phyloP scores from a whole-genome alignment of 2,329 filamentous ascomycete species.

The Ampelomyces quisqualis region DNA sequence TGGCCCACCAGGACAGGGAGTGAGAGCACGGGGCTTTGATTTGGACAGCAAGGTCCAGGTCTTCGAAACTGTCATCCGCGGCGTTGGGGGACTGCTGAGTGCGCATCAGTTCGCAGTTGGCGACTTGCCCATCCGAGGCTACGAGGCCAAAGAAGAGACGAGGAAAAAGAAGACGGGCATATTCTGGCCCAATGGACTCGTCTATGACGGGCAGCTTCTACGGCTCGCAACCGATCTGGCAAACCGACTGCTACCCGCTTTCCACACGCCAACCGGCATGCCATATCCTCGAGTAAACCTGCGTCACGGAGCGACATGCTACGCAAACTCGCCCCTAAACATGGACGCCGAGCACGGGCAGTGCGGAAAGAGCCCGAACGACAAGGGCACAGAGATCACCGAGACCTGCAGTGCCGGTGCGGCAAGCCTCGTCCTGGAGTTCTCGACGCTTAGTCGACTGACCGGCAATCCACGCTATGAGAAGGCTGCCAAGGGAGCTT shows the following conservation, averaged over 20 bases:
- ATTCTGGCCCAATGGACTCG: conserved; percentile 72
- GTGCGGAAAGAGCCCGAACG: conserved; percentile 49
- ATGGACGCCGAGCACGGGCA: conserved; percentile 53
- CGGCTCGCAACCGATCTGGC: conserved; percentile 86
- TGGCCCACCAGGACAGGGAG: conserved; percentile 68
- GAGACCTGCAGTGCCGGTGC: conserved; percentile 97
- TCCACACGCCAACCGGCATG: conserved; percentile 85
- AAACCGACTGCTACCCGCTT: conserved; percentile 82
- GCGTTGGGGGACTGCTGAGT: conserved; percentile 85
- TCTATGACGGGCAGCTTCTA: conserved; percentile 86
- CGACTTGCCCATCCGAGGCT: conserved; percentile 82
- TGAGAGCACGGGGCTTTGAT: conserved; percentile 79
- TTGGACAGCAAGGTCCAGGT: conserved; percentile 98
- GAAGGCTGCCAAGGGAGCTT: conserved; percentile 82
- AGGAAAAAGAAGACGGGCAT: conserved; percentile 52
- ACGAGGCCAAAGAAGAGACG: conserved; percentile 55
- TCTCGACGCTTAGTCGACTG: conserved; percentile 83
- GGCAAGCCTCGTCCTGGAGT: conserved; percentile 92
- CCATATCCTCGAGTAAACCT: conserved; percentile 95
- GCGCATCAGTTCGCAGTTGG: conserved; percentile 92
- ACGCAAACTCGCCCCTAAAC: conserved; percentile 80
- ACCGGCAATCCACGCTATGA: conserved; percentile 89
- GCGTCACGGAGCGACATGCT: conserved; percentile 87
- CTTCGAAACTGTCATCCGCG: conserved; percentile 95
- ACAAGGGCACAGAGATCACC: conserved; percentile 68